Evolutionary conservation across 1,139 yeast species (phyloP).

Genomic region (Sugiyamaella grinbergsii): DNA sequence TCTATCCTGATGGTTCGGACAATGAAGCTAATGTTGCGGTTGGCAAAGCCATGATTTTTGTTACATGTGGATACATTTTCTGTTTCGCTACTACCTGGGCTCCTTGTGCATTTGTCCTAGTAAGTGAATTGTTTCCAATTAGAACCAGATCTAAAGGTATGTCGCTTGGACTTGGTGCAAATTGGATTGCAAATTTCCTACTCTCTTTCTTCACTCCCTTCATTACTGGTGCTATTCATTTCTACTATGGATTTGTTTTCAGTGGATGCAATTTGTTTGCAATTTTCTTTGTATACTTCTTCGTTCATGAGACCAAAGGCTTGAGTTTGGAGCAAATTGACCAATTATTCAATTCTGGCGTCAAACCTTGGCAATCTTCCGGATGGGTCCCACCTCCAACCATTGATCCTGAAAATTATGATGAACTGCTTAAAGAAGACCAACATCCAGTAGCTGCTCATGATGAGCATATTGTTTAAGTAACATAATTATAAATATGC

Average conservation of each 20-base stretch:
- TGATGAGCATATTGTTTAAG: constrained; percentile 12
- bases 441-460: constrained; percentile 4
- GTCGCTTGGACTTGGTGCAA: constrained; percentile 65
- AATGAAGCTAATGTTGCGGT: constrained; percentile 52
- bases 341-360: constrained; percentile 48
- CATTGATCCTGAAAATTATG: constrained; percentile 2
- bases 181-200: constrained; percentile 78
- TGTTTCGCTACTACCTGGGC: constrained; percentile 91
- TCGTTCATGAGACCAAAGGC: constrained; percentile 75
- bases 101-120: constrained; percentile 76
- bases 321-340: constrained; percentile 74
- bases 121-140: constrained; percentile 77
- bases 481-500: constrained; percentile 3
- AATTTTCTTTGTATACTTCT: constrained; percentile 55
- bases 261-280: constrained; percentile 63
- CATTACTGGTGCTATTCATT: constrained; percentile 52
- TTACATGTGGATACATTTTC: constrained; percentile 77
- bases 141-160: constrained; percentile 80
- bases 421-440: constrained; percentile 4
- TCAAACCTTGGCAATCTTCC: constrained; percentile 40
- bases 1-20: constrained; percentile 48
- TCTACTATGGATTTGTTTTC: constrained; percentile 73
- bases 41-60: constrained; percentile 57
- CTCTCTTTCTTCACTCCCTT: constrained; percentile 53
- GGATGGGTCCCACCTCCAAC: constrained; percentile 29